Base-by-base conservation (phyloP, 2,329 filamentous ascomycete species). In the Dactylellina cionopaga region DNA sequence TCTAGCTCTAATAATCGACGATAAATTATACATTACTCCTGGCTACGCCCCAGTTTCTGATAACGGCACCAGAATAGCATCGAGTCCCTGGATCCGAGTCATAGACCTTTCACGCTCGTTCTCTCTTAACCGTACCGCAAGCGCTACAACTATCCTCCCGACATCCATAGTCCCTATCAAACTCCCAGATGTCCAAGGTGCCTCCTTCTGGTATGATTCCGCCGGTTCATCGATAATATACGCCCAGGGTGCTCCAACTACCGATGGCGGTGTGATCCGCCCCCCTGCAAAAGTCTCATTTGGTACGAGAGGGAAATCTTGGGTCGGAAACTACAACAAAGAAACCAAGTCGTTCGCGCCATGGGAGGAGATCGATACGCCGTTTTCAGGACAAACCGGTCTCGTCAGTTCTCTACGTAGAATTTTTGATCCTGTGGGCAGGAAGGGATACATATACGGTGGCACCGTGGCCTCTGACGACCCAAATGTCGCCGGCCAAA, bases 401-500 rank as follows among this genome's bases (percentile, higher is more conserved):
- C 35, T 56, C 7, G 17, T 27, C 2, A 27, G 27, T 2, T 68
- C 63, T 2, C 46, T 68, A 3, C 33, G 63, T 3, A 19, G 46
- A 1, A 44, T 60, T 13, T 68, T 52, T 25, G 63, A 59, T 13
- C 54, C 63, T 5, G n/a, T 54, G 5, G 6, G 0, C n/a, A 44
- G 63, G 35, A 68, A 68, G 25, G 63, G 63, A 7, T 68, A 54
- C 31, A 68, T 68, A 0, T 68, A 68, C 19, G 63, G 63, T 5
- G 63, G 63, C 5, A 33, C 25, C 2, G 44, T 68, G 3, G n/a
- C 37, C 10, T 43, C 60, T 5, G 54, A 25, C 10, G 37, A 59
- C 5, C n/a, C 13, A 4, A 19, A 17, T 1, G 41, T 19, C n/a
- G 17, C n/a, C 13, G 63, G 63, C 0, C 3, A 27, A 2, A 6